Conservation (phyloP, 2,329 filamentous ascomycete genomes). For the Magnaporthiopsis incrustans region DNA sequence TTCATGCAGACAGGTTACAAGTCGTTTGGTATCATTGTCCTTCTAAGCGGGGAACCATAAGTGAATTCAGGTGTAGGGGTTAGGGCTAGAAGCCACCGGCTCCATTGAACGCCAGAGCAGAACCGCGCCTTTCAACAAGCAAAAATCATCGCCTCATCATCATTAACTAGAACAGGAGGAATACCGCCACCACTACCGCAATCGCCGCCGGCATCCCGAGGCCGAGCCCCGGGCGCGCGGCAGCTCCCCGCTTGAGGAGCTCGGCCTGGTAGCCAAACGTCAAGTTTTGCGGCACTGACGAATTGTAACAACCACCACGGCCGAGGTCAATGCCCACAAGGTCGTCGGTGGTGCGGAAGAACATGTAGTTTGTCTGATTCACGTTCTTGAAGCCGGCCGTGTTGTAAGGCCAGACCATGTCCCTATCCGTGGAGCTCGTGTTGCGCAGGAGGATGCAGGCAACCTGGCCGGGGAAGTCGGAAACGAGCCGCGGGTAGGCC, state of each 20-base stretch:
- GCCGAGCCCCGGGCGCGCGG: neutral
- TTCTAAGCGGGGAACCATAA: too few species aligned
- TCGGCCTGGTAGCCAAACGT: constrained; percentile 60
- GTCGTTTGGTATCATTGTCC: too few species aligned
- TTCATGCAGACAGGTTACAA: too few species aligned
- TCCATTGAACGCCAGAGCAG: too few species aligned
- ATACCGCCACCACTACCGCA: constrained; percentile 1
- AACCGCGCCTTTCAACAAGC: too few species aligned
- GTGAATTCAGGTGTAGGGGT: too few species aligned
- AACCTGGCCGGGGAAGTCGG: constrained; percentile 61
- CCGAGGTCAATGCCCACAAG: constrained; percentile 55
- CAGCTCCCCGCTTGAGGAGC: constrained; percentile 19
- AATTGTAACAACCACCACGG: constrained; percentile 57
- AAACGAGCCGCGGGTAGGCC: constrained; percentile 52
- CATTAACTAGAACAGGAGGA: neutral
- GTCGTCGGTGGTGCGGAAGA: constrained; percentile 67
- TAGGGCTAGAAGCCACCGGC: too few species aligned
- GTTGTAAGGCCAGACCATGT: constrained; percentile 66
- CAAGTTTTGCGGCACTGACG: constrained; percentile 57
- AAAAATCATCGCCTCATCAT: neutral
- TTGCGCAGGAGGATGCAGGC: constrained; percentile 74
- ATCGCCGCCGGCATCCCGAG: neutral
- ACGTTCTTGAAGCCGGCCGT: constrained; percentile 62
- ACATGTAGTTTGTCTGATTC: constrained; percentile 65
- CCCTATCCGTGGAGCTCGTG: constrained; percentile 58